Evolutionary conservation across 2,329 filamentous ascomycete species (phyloP), one percentile per base, ranked within the genome.

Genomic region (Epichloe aotearoae): DNA sequence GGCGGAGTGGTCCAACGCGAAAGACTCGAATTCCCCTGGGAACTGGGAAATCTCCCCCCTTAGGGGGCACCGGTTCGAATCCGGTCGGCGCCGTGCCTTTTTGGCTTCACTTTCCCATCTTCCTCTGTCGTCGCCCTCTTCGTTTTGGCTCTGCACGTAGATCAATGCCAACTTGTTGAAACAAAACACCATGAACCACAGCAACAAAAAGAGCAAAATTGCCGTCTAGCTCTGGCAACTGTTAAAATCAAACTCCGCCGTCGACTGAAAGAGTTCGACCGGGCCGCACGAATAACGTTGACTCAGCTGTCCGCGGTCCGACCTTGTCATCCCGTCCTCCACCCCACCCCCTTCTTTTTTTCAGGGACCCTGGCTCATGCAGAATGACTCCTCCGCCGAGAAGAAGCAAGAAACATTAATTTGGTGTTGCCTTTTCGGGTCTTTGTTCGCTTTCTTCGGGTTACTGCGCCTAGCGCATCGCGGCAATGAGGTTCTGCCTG

Each of bases 21-120:
- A 60, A 61, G 60, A 62, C 58, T 62, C 61, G 60, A 62, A 62
- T 33, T 33, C n/a, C 5, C 5, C n/a, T n/a, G n/a, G n/a, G n/a
- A n/a, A 19, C 2, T 1, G 0, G 3, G 5, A 3, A 11, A 62
- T 62, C 60, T 60, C 59, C 59, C 62, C 59, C 58, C 60, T 50
- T 62, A 56, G 61, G 59, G 59, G 59, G 61, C 61, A 58, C 61
- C 60, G 61, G 61, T 63, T 63, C 61, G 60, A 63, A 63, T 63
- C 61, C 60, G 61, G 61, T 60, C 61, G 57, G 54, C 56, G 61
- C 63, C 61, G 57, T 52, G 38, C 39, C n/a, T 19, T 52, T 54
- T 57, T 52, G 53, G 6, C 42, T 43, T 36, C 45, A 26, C 20
- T 38, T 20, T 26, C 8, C 8, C 14, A 19, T 47, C 34, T 23